phyloP scores from a whole-genome alignment of 305 asterid species.

The Fraxinus ornus region DNA sequence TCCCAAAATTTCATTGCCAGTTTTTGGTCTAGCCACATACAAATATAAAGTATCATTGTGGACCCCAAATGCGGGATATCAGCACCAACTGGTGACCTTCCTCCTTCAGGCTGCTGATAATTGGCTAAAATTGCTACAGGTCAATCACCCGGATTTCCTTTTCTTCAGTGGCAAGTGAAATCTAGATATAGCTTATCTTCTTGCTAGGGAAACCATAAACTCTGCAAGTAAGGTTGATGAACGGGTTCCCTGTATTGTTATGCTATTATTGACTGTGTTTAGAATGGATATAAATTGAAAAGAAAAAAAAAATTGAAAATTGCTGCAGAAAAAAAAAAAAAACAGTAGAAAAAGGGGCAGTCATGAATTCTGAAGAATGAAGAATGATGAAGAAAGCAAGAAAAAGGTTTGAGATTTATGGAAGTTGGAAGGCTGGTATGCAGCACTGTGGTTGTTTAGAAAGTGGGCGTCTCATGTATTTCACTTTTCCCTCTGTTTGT shows the following conservation, averaged over 20 bases:
- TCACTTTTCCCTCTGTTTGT: conserved; percentile 10
- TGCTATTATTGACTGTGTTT: background rate
- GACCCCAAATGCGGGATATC: conserved; percentile 56
- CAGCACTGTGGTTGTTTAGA: conserved; percentile 12
- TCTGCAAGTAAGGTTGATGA: conserved; percentile 8
- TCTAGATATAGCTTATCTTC: conserved; percentile 1
- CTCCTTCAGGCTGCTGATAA: conserved; percentile 71
- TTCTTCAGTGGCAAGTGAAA: conserved; percentile 71
- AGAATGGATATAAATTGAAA: background rate
- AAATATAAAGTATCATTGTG: conserved; percentile 72
- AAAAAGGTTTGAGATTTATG: conserved; percentile 3
- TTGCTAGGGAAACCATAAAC: background rate
- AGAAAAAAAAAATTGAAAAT: background rate
- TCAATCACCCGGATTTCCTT: conserved; percentile 81
- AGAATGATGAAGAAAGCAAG: background rate
- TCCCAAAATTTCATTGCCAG: conserved; percentile 63
- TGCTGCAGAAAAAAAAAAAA: background rate
- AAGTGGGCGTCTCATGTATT: background rate
- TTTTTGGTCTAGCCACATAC: conserved; percentile 81
- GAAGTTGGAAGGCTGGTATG: conserved; percentile 16
- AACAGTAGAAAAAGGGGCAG: background rate
- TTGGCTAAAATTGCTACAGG: conserved; percentile 55
- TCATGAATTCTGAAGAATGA: background rate
- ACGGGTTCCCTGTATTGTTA: background rate
- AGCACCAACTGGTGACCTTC: conserved; percentile 44